Evolutionary conservation across 805 yeast species (phyloP), one percentile per base, ranked within the genome.

Genomic region (Wickerhamomyces bovis): DNA sequence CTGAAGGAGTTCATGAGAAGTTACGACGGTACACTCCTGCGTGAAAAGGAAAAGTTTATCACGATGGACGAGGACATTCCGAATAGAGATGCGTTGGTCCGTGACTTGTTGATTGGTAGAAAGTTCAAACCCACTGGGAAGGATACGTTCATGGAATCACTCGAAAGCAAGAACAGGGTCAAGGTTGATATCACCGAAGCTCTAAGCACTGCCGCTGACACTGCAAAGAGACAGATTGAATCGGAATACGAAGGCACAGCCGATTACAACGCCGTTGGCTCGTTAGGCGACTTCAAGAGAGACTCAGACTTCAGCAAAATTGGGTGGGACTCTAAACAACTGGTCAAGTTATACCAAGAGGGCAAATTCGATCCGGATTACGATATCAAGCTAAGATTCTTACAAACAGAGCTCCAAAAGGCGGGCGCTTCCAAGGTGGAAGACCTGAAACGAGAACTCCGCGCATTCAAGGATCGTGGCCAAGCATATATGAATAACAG

Each of bases 1-100:
- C 44, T 65, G 49, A 47, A 55, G 28, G 68, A 66, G 47, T 71
- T 61, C 46, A 54, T 59, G 33, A 48, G 58, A 42, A 65, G 72
- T 0, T 55, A 57, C 46, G 57, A 56, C 6, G 58, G 62, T 16
- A 67, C 76, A 0, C 33, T 51, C 12, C 44, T 54, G n/a, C 73
- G 69, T 44, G 61, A 58, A 33, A 45, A 47, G 42, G 76, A 72
- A 48, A 51, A 63, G 54, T 57, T 55, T 3, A 57, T 63, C 10
- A 45, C 56, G 2, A 26, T 19, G 8, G 45, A 43, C 28, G 18
- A 25, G 10, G 30, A 43, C 9, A 43, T 43, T 13, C n/a, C 19
- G 10, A 23, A n/a, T 3, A 33, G 13, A 16, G 38, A 33, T 16
- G 20, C 19, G 9, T 16, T 33, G 10, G 10, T 33, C 12, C 8